These are phyloP conservation scores for Silene conica DNA, from an alignment of 148 eudicot genomes.

Conservation along the genomic window DNA sequence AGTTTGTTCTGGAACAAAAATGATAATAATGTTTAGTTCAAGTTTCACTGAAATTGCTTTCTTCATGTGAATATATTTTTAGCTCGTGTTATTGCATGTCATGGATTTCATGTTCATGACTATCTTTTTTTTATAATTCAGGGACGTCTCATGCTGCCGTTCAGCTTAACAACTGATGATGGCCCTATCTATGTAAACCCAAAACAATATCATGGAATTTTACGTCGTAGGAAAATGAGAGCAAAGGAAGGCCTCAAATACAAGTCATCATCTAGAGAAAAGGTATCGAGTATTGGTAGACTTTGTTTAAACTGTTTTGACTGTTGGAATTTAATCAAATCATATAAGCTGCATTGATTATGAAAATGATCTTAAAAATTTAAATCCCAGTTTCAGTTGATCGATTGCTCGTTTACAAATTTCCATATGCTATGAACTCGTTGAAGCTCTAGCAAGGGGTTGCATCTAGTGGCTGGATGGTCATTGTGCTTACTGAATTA, in stretches of 20 bases:
- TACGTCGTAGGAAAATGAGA: conserved; percentile 66
- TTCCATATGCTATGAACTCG: no score
- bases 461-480: not conserved
- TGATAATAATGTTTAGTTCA: not conserved
- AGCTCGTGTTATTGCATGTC: not conserved
- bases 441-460: not conserved
- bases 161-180: conserved; percentile 50
- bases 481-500: not conserved
- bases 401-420: not conserved
- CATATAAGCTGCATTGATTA: not conserved
- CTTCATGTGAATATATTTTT: not conserved
- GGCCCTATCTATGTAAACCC: conserved; percentile 70
- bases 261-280: conserved; percentile 24
- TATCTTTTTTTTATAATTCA: conserved; percentile 17
- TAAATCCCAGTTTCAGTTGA: not conserved
- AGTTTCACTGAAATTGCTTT: not conserved
- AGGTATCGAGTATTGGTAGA: conserved; percentile 24
- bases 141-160: conserved; percentile 66
- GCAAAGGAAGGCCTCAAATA: conserved; percentile 35
- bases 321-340: not conserved
- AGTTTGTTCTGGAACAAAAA: not conserved
- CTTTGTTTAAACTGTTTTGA: not conserved
- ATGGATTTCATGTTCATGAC: not conserved
- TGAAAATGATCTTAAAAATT: not conserved
- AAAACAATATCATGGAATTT: conserved; percentile 74